Conservation (phyloP, 495 filamentous ascomycete species). For the Penicillium robsamsonii region DNA sequence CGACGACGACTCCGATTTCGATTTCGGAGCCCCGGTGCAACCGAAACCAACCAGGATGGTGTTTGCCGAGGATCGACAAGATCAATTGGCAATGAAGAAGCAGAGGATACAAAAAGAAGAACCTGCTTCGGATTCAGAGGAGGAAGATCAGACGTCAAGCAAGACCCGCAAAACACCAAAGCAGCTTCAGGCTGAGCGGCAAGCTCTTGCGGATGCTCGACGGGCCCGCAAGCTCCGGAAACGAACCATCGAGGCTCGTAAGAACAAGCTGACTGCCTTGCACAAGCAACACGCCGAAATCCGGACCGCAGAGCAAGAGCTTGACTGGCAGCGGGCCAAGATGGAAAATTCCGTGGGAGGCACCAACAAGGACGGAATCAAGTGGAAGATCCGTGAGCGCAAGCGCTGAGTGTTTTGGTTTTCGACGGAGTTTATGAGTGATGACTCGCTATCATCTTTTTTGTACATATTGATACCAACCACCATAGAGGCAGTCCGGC, state of each 20-base stretch:
- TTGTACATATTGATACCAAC: slow-evolving; percentile 17
- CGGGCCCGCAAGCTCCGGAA: slow-evolving; percentile 47
- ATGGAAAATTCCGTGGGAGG: slow-evolving; percentile 83
- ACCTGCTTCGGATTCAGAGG: slow-evolving; percentile 29
- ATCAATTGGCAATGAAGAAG: slow-evolving; percentile 45
- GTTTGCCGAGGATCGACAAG: slow-evolving; percentile 54
- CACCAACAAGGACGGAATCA: slow-evolving; percentile 74
- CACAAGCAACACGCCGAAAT: slow-evolving; percentile 70
- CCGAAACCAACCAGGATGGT: slow-evolving; percentile 46
- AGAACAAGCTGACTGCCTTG: slow-evolving; percentile 60
- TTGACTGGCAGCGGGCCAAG: slow-evolving; percentile 73
- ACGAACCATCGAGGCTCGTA: slow-evolving; percentile 46
- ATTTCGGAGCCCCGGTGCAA: slow-evolving; percentile 29
- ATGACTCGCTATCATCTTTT: slow-evolving; percentile 23
- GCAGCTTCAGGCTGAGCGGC: slow-evolving; percentile 40
- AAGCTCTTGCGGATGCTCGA: slow-evolving; percentile 42
- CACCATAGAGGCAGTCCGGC: slow-evolving; percentile 12
- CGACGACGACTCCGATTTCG: slow-evolving; percentile 31
- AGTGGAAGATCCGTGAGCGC: slow-evolving; percentile 78
- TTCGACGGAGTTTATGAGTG: slow-evolving; percentile 25
- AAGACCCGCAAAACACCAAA: slow-evolving; percentile 37
- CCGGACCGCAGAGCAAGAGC: slow-evolving; percentile 65
- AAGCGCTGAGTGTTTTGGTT: slow-evolving; percentile 58
- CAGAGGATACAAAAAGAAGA: slow-evolving; percentile 20
- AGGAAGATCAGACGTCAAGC: slow-evolving; percentile 26